Percentiles rank a stretch among this genome's conserved stretches.
These are phyloP conservation scores for Exophiala bonariae DNA, from an alignment of 2,329 filamentous ascomycete species.

Conservation along the genomic window DNA sequence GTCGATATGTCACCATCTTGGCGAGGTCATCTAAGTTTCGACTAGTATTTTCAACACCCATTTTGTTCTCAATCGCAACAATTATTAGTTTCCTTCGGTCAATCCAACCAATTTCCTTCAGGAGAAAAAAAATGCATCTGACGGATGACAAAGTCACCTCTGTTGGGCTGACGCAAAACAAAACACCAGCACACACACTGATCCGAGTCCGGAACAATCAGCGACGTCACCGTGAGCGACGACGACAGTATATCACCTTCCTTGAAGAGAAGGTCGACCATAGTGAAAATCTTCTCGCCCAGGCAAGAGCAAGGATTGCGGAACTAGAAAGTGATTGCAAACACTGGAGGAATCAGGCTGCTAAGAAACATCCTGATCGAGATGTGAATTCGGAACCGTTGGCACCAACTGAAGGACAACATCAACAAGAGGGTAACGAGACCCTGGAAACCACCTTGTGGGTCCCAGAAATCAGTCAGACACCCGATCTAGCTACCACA, in stretches of 20 bases:
- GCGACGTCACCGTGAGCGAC: constrained; percentile 18
- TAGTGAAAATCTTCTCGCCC: background rate
- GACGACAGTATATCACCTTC: constrained; percentile 14
- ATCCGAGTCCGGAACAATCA: constrained; percentile 24
- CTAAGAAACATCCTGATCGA: constrained; percentile 2
- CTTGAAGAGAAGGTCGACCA: constrained; percentile 18
- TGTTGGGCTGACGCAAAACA: constrained; percentile 1
- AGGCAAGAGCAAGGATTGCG: constrained; percentile 3
- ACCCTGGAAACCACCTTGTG: background rate
- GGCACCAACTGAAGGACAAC: constrained; percentile 1
- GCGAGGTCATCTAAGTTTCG: too few relatives aligned
- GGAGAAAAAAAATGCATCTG: too few relatives aligned
- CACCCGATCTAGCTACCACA: background rate
- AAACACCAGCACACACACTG: constrained; percentile 8
- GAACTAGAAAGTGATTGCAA: constrained; percentile 1
- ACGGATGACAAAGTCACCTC: background rate
- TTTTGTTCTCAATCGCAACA: background rate
- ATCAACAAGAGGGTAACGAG: background rate
- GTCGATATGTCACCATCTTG: too few relatives aligned
- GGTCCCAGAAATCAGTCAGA: background rate
- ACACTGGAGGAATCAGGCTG: background rate
- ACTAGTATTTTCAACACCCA: too few relatives aligned
- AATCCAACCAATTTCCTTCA: too few relatives aligned
- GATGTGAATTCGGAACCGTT: background rate
- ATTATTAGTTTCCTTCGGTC: background rate